Evolutionary conservation across 257 asterid genomes (phyloP), one percentile per base, ranked within the genome.

Genomic region (Solanum chmielewskii): DNA sequence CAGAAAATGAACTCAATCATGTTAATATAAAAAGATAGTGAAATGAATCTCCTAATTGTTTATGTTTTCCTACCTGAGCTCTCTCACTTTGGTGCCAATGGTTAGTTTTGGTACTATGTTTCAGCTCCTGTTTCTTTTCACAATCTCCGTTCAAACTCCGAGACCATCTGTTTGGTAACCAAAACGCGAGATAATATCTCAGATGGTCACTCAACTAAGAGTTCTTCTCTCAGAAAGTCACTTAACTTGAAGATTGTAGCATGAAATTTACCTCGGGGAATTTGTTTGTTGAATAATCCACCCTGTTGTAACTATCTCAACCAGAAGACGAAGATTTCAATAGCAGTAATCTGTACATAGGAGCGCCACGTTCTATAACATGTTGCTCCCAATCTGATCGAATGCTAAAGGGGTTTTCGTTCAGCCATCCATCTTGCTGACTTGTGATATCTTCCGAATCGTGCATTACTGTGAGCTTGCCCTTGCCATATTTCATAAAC

Each of bases 331-430:
- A 85, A 45, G 89, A 89, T 89, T 94, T 95, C 15, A 89, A 52
- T 83, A 97, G 98, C 66, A 95, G 76, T 37, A 93, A 92, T 92
- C 99, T 93, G 92, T 92, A 92, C 99, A 97, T 97, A 20, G 95
- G 93, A 80, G 89, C 92, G 45, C 97, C 98, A 20, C 98, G 96
- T 45, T 89, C 95, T 59, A 97, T 62, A 87, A 94, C 98, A 56
- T 95, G 98, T 59, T 64, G 92, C 86, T 97, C 99, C 99, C 98
- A 97, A 86, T 95, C 98, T 21, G 99, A 94, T 89, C 91, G 95
- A 90, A 91, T 93, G 25, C 98, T 97, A 70, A 96, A 94, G 27
- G 99, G 98, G 89, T 95, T 97, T 85, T 94, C 93, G 88, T 87
- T 88, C 88, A 97, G 92, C 98, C 98, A 94, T 49, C 85, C 93